Evolutionary conservation across 495 filamentous ascomycete genomes (phyloP).

Genomic region (Aspergillus affinis): DNA sequence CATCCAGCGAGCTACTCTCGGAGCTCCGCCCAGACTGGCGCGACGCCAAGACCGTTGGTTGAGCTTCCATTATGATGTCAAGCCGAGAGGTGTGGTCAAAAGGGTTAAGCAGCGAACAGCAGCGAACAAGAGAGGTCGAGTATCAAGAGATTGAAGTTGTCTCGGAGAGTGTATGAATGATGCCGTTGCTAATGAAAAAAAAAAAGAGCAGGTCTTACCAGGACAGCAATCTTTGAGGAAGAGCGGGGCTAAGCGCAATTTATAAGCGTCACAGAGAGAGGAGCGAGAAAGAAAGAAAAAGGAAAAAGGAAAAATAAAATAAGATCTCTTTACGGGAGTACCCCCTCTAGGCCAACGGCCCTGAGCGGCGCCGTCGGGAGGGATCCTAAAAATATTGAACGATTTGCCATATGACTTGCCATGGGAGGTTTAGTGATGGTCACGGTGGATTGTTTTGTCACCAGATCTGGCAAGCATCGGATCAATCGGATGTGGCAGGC

Average conservation of each 20-base stretch:
- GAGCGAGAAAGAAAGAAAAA: background rate
- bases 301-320: background rate
- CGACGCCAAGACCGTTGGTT: slow-evolving; percentile 19
- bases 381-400: slow-evolving; percentile 19
- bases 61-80: slow-evolving; percentile 21
- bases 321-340: slow-evolving; percentile 3
- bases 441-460: slow-evolving; percentile 23
- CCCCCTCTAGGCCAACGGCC: slow-evolving; percentile 4
- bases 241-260: slow-evolving; percentile 16
- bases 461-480: slow-evolving; percentile 26
- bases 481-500: slow-evolving; percentile 22
- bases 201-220: background rate
- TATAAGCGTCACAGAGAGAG: slow-evolving; percentile 18
- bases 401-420: slow-evolving; percentile 28
- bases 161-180: background rate
- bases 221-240: background rate
- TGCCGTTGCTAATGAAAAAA: slow-evolving; percentile 1
- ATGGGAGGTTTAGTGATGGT: slow-evolving; percentile 21
- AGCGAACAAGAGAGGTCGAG: background rate
- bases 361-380: slow-evolving; percentile 11
- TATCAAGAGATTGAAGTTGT: background rate
- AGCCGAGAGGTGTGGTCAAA: background rate
- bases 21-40: slow-evolving; percentile 36
- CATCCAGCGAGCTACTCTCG: slow-evolving; percentile 43
- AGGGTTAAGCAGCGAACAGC: background rate